These are phyloP conservation scores for Botryotinia narcissicola DNA, from an alignment of 2,329 filamentous ascomycete species.

Conservation along the genomic window DNA sequence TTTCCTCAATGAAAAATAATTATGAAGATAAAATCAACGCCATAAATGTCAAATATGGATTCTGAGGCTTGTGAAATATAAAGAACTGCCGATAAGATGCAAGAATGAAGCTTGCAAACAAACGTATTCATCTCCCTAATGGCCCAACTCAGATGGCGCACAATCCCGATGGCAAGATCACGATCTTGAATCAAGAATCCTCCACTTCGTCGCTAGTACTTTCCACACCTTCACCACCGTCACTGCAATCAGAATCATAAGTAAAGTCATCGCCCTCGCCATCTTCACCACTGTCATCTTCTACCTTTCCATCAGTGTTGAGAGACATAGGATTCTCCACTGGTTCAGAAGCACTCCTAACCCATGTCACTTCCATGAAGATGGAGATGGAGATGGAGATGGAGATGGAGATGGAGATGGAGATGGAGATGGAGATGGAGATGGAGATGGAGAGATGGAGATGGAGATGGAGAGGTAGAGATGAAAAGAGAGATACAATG, in stretches of 20 bases:
- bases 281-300: background rate
- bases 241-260: background rate
- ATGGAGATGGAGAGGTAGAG: too few relatives aligned
- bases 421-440: too few relatives aligned
- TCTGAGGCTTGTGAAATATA: background rate
- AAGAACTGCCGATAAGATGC: background rate
- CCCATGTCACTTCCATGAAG: background rate
- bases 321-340: too few relatives aligned
- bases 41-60: background rate
- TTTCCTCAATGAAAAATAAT: background rate
- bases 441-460: too few relatives aligned
- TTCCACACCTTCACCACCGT: background rate
- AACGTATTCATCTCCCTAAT: too few relatives aligned
- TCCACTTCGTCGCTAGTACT: background rate
- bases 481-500: too few relatives aligned
- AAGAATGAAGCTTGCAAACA: background rate
- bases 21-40: background rate
- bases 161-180: background rate
- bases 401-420: too few relatives aligned
- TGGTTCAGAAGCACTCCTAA: background rate
- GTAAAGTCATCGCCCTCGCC: background rate
- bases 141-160: background rate
- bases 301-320: too few relatives aligned
- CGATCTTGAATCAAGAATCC: background rate
- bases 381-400: too few relatives aligned